phyloP scores from a whole-genome alignment of 164 flowering plant genomes.

The Vitis cinerea region DNA sequence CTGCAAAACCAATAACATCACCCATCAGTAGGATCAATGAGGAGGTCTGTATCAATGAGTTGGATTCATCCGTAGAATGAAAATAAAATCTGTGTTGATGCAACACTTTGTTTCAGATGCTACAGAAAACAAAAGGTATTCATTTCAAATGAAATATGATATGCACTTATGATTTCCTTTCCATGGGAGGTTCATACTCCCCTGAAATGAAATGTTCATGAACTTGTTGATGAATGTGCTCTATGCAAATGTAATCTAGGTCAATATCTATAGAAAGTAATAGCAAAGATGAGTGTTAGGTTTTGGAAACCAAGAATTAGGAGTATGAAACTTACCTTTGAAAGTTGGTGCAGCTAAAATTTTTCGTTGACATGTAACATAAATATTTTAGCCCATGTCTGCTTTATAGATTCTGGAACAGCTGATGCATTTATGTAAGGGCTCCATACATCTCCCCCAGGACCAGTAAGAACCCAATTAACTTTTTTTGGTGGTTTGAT shows the following conservation, averaged over 20 bases:
- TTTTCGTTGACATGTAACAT: constrained; percentile 16
- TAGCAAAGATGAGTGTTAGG: too few species aligned
- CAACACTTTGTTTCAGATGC: too few species aligned
- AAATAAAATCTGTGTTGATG: not conserved
- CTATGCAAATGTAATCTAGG: too few species aligned
- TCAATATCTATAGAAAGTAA: too few species aligned
- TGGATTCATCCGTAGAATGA: not conserved
- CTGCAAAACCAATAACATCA: not conserved
- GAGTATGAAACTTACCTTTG: constrained; percentile 2
- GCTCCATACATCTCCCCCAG: constrained; percentile 34
- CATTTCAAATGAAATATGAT: too few species aligned
- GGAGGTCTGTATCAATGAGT: not conserved
- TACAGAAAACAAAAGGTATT: too few species aligned
- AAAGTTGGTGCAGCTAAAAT: not conserved
- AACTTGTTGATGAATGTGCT: too few species aligned
- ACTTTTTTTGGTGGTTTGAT: constrained; percentile 28
- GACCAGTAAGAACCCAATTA: constrained; percentile 44
- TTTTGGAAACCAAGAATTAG: too few species aligned
- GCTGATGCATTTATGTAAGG: constrained; percentile 26
- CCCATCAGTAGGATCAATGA: not conserved
- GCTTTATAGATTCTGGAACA: constrained; percentile 36
- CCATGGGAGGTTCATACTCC: too few species aligned
- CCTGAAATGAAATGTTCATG: too few species aligned
- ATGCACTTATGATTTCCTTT: too few species aligned
- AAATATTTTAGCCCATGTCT: constrained; percentile 38